A percentile compares a stretch with the other conserved stretches of the same genome.
These are phyloP conservation scores for Rhytidiadelphus loreus DNA, from an alignment of 225 moss, liverwort and hornwort species.

Conservation along the genomic window DNA sequence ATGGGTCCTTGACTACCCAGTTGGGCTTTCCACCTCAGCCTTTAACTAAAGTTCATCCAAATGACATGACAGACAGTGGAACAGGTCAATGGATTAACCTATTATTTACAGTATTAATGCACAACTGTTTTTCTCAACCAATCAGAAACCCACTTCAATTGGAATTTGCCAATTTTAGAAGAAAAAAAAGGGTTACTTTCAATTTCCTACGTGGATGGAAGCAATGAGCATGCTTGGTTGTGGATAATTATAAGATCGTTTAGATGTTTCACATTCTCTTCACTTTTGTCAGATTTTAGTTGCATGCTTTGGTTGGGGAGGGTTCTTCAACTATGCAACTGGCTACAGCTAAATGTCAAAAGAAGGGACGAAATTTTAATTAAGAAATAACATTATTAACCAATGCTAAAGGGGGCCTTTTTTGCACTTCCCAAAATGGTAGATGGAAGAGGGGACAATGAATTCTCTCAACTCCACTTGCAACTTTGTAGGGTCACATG, in stretches of 20 bases:
- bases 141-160: background rate
- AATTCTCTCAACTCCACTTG: background rate
- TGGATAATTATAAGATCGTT: background rate
- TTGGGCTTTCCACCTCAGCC: slow-evolving; percentile 12
- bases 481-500: background rate
- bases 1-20: background rate
- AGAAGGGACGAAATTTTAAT: too few relatives aligned
- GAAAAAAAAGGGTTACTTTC: background rate
- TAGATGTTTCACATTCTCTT: background rate
- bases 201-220: background rate
- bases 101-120: background rate
- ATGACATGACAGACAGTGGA: too few relatives aligned
- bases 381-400: too few relatives aligned
- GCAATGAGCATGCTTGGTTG: background rate
- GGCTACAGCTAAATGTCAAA: background rate
- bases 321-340: background rate
- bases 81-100: background rate
- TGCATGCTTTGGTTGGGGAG: background rate
- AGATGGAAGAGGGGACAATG: background rate
- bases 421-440: background rate
- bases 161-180: background rate
- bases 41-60: background rate
- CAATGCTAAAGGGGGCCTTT: background rate
- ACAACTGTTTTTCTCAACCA: background rate
- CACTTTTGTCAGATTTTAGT: background rate